phyloP scores from a whole-genome alignment of 768 basidiomycete species.

The Lactarius akahatsu region DNA sequence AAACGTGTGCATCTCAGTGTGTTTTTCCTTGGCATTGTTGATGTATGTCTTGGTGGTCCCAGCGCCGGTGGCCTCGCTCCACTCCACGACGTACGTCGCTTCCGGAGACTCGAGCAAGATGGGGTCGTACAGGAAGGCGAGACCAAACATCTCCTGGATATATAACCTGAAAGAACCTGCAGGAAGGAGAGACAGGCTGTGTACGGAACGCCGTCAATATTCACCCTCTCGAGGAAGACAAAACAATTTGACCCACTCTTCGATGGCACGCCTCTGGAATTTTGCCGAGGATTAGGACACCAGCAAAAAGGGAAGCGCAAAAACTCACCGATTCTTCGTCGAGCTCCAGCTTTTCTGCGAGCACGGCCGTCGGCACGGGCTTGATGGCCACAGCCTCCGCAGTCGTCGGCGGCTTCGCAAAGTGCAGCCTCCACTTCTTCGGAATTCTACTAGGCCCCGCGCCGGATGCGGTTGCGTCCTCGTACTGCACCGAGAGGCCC shows the following conservation, averaged over 20 bases:
- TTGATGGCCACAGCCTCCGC: conserved; percentile 33
- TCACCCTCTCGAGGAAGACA: too few species aligned
- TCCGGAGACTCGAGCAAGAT: conserved; percentile 50
- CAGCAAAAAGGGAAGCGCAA: neutral
- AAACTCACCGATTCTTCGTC: conserved; percentile 44
- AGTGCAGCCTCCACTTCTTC: conserved; percentile 45
- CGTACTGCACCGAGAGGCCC: conserved; percentile 25
- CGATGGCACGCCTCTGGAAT: conserved; percentile 35
- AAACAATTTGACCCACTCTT: conserved; percentile 8
- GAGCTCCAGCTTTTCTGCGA: conserved; percentile 37
- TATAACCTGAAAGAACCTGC: conserved; percentile 41
- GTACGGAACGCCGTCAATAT: neutral
- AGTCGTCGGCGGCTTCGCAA: conserved; percentile 39
- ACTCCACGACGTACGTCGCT: conserved; percentile 51
- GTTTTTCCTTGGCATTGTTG: conserved; percentile 28
- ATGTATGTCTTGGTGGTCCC: conserved; percentile 39
- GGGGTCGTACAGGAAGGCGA: conserved; percentile 57
- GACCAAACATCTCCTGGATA: conserved; percentile 39
- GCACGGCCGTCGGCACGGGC: conserved; percentile 35
- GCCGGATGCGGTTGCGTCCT: conserved; percentile 3
- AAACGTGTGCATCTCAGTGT: conserved; percentile 49
- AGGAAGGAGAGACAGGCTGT: conserved; percentile 19
- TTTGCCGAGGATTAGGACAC: conserved; percentile 4
- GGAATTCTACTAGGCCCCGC: conserved; percentile 16
- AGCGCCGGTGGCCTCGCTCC: conserved; percentile 44